phyloP scores from a whole-genome alignment of 2,329 filamentous ascomycete genomes.

The Myrmaecium sp. region DNA sequence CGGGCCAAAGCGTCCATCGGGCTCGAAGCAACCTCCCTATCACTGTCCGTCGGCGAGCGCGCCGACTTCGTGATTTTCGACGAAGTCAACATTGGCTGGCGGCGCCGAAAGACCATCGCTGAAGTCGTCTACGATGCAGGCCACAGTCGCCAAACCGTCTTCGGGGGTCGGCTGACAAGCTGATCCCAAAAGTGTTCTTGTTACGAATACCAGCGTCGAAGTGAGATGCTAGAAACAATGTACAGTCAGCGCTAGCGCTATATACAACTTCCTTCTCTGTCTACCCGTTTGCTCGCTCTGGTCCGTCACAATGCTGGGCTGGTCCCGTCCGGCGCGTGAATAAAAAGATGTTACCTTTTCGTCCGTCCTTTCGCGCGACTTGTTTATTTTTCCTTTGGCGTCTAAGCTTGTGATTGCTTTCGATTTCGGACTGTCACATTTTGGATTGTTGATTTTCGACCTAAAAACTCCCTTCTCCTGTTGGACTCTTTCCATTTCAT shows the following conservation, averaged over 20 bases:
- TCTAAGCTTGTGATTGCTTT: no score
- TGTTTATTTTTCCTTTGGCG: no score
- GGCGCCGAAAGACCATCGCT: conserved; percentile 22
- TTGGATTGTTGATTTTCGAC: no score
- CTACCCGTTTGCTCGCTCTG: not conserved
- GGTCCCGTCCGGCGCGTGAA: no score
- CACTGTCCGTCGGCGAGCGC: conserved; percentile 17
- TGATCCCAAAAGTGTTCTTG: no score
- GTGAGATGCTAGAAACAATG: not conserved
- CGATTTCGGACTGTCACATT: no score
- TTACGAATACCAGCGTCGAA: not conserved
- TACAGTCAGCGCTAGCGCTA: not conserved
- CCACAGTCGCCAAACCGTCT: conserved; percentile 14
- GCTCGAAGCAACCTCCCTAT: conserved; percentile 10
- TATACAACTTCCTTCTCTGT: not conserved
- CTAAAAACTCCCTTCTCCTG: no score
- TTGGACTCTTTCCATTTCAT: no score
- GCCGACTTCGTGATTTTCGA: conserved; percentile 29
- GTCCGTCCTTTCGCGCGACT: no score
- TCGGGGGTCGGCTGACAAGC: conserved; percentile 10
- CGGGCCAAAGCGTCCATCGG: conserved; percentile 27
- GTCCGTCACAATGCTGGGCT: no score
- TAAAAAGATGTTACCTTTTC: no score
- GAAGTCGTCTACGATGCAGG: conserved; percentile 30
- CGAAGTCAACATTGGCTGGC: conserved; percentile 20